Base-by-base conservation (phyloP, 306 rosid species). In the Citrullus mucosospermus region DNA sequence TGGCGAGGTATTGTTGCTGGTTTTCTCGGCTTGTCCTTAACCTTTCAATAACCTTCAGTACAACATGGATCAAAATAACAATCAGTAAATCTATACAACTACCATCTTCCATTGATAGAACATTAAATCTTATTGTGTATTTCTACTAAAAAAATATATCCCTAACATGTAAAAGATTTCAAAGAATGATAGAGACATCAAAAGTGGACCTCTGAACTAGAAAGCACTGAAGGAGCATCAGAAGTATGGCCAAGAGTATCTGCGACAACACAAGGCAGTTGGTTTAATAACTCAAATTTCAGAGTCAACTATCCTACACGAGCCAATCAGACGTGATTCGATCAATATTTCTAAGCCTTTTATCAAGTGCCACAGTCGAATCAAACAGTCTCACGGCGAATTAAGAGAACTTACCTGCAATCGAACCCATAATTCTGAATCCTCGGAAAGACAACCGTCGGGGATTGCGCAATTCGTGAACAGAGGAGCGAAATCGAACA, bases 1-100 rank as follows among this genome's bases (percentile, higher is more conserved):
- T 92, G 67, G 98, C 96, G 54, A 92, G 90, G 61, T 34, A 92
- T 78, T 88, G 82, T 72, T 92, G 96, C 76, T 84, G 85, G 59
- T 90, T 87, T 81, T 87, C 96, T 78, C 89, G 59, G 85, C 87
- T 81, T 48, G 67, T 32, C 83, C 82, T 81, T 75, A 89, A 51
- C 86, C 85, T 87, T 82, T 85, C 91, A 81, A 86, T 62, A 75
- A 88, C 89, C 97, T 94, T 80, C n/a, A 78, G 75, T 57, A 22
- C 78, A 20, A 65, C 14, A 28, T 41, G 54, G 63, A 36, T 6
- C 38, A 6, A 62, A 10, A 60, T 22, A 28, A 39, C 54, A 22
- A 55, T 54, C 63, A 16, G 55, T 48, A 53, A 20, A 10, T 3
- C 10, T 56, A 10, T 18, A 9, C 13, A 56, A 56, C 39, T 6